Conservation (phyloP, 2,329 filamentous ascomycete genomes). For the Pseudogymnoascus pannorum region DNA sequence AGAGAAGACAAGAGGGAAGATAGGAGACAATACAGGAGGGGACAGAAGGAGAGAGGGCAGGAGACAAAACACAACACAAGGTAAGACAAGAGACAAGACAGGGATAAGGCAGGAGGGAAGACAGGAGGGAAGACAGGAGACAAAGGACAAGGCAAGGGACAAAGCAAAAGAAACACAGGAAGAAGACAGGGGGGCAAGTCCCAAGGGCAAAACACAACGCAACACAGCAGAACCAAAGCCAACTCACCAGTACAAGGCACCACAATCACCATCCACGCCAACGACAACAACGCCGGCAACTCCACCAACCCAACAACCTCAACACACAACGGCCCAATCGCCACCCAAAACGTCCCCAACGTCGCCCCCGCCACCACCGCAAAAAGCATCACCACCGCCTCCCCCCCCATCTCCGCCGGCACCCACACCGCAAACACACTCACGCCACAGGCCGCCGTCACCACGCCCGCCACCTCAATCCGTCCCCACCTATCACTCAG, state of each 20-base stretch:
- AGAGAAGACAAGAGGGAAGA: too few relatives aligned
- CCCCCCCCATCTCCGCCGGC: conserved; percentile 34
- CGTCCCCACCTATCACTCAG: conserved; percentile 38
- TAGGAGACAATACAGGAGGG: too few relatives aligned
- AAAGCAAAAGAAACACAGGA: too few relatives aligned
- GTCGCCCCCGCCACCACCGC: conserved; percentile 37
- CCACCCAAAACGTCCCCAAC: conserved; percentile 42
- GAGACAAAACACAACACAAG: too few relatives aligned
- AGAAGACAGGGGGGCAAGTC: too few relatives aligned
- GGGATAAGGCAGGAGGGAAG: too few relatives aligned
- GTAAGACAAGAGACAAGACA: background rate
- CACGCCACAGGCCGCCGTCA: conserved; percentile 35
- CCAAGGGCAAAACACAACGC: too few relatives aligned
- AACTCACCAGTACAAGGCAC: conserved; percentile 31
- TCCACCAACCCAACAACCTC: conserved; percentile 35
- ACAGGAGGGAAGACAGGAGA: too few relatives aligned
- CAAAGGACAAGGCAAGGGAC: too few relatives aligned
- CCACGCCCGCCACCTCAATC: conserved; percentile 33
- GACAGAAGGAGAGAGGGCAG: too few relatives aligned
- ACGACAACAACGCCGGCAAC: conserved; percentile 33
- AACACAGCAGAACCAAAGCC: conserved; percentile 28
- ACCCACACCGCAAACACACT: conserved; percentile 39
- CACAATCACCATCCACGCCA: conserved; percentile 32
- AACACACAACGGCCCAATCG: conserved; percentile 33
- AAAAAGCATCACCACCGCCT: conserved; percentile 34